Evolutionary conservation across 192 early-diverging fungal genomes (phyloP).

Genomic region (Backusella tarrabulga): DNA sequence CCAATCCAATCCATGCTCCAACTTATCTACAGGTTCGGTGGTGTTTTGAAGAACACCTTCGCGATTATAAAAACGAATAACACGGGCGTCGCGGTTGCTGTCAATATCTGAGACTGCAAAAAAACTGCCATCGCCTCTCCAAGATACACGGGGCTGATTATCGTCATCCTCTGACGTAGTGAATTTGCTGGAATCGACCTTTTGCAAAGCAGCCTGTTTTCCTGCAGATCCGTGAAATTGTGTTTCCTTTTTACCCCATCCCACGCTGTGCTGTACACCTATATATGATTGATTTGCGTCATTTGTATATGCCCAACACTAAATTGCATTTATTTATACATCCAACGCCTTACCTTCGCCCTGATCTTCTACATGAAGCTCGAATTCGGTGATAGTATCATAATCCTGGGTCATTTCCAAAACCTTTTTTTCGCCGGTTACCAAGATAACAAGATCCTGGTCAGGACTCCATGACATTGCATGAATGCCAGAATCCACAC

Average conservation of each 20-base stretch:
- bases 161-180: constrained; percentile 68
- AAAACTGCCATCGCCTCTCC: constrained; percentile 88
- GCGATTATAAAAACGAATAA: constrained; percentile 79
- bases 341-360: constrained; percentile 57
- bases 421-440: constrained; percentile 70
- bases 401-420: constrained; percentile 93
- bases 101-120: constrained; percentile 78
- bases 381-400: constrained; percentile 83
- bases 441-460: constrained; percentile 77
- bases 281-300: not conserved
- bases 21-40: constrained; percentile 70
- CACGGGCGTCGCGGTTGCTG: constrained; percentile 48
- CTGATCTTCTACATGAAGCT: constrained; percentile 62
- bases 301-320: not conserved
- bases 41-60: constrained; percentile 84
- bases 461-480: constrained; percentile 88
- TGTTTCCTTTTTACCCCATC: constrained; percentile 97
- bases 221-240: constrained; percentile 94
- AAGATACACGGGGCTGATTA: constrained; percentile 68
- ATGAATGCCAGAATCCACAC: constrained; percentile 71
- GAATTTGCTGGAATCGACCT: constrained; percentile 37
- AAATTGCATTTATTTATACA: not conserved
- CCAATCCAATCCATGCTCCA: constrained; percentile 84
- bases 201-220: constrained; percentile 67
- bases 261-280: constrained; percentile 76